phyloP scores from a whole-genome alignment of 176 grass and related monocot species.

The Poa pratensis region DNA sequence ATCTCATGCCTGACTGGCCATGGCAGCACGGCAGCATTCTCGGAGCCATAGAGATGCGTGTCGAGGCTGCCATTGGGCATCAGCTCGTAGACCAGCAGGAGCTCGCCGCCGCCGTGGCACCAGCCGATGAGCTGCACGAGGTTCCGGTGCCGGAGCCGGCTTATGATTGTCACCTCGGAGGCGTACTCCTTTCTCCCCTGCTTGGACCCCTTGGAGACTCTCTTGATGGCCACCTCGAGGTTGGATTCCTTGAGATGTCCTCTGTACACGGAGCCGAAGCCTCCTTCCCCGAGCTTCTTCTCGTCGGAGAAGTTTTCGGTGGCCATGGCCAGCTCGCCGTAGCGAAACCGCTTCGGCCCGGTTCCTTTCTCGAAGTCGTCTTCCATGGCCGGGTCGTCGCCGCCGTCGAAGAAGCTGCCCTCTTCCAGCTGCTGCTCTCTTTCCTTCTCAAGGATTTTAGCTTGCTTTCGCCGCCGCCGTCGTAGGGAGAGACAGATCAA shows the following conservation, averaged over 20 bases:
- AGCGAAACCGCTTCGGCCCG: conserved; percentile 35
- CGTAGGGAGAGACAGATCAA: not conserved
- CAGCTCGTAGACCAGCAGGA: conserved; percentile 56
- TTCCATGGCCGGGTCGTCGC: not conserved
- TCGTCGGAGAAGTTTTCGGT: conserved; percentile 34
- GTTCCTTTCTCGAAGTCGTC: conserved; percentile 44
- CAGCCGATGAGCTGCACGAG: conserved; percentile 71
- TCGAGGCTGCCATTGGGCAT: conserved; percentile 74
- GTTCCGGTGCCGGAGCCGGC: conserved; percentile 59
- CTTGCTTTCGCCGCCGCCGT: not conserved
- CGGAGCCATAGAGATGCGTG: not conserved
- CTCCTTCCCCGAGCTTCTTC: conserved; percentile 39
- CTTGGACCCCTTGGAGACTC: conserved; percentile 21
- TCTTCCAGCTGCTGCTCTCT: conserved; percentile 34
- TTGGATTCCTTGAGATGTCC: conserved; percentile 20
- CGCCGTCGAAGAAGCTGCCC: not conserved
- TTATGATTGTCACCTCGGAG: conserved; percentile 64
- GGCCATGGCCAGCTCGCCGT: conserved; percentile 30
- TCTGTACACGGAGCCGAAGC: conserved; percentile 28
- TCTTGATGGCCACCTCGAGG: conserved; percentile 1
- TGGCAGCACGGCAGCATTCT: not conserved
- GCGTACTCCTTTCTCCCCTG: conserved; percentile 68
- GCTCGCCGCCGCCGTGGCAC: conserved; percentile 59
- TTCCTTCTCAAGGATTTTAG: not conserved
- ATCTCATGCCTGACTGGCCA: conserved; percentile 51